Conservation (phyloP, 768 basidiomycete genomes). For the Russula vinacea region DNA sequence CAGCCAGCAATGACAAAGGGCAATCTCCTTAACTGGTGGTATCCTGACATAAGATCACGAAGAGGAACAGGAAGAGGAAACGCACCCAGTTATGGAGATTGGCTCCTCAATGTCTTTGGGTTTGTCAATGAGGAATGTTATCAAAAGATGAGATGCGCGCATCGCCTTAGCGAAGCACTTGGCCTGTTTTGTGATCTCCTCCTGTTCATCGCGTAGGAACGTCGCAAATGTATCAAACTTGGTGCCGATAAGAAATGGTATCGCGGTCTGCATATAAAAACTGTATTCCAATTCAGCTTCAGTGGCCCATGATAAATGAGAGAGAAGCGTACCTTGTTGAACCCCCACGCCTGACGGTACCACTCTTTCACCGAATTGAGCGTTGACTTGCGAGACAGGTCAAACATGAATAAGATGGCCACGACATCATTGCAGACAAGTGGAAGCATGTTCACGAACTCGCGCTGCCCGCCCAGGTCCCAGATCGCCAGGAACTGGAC, state of each 20-base stretch:
- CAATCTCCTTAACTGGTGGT: no score
- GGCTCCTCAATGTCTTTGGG: no score
- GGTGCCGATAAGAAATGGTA: slow-evolving; percentile 97
- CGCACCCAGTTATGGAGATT: no score
- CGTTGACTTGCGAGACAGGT: slow-evolving; percentile 94
- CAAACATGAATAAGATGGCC: slow-evolving; percentile 99
- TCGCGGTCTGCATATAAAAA: slow-evolving; percentile 73
- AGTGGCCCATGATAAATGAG: not conserved
- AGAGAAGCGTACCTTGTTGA: slow-evolving; percentile 79
- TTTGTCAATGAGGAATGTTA: no score
- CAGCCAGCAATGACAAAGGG: no score
- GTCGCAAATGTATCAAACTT: slow-evolving; percentile 97
- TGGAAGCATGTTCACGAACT: slow-evolving; percentile 99
- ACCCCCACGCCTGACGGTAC: slow-evolving; percentile 98
- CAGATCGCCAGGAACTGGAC: no score
- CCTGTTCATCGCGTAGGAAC: slow-evolving; percentile 96
- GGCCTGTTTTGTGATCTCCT: slow-evolving; percentile 99
- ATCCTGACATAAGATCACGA: no score
- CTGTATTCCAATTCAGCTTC: slow-evolving; percentile 12
- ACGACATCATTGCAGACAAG: slow-evolving; percentile 99
- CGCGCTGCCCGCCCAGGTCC: slow-evolving; percentile 95
- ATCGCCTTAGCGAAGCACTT: slow-evolving; percentile 98
- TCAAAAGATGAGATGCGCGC: slow-evolving; percentile 99
- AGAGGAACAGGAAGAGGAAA: no score
- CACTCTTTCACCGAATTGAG: slow-evolving; percentile 99